phyloP scores from a whole-genome alignment of 768 basidiomycete genomes.

The Coprinopsis strossmayeri region DNA sequence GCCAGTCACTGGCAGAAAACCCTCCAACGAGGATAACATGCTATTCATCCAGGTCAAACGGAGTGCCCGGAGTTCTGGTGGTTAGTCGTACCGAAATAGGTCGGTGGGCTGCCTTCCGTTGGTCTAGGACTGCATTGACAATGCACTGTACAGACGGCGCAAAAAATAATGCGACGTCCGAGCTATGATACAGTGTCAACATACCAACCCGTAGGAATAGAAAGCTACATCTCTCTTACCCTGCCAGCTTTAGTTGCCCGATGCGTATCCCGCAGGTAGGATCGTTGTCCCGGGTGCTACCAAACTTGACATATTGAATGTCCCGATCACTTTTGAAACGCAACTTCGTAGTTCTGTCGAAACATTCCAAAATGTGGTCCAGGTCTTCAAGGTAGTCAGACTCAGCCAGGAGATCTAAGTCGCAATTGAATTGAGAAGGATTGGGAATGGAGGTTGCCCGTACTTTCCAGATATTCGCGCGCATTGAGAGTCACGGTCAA shows the following conservation, averaged over 20 bases:
- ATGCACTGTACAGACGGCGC: conserved; percentile 22
- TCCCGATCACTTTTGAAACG: conserved; percentile 33
- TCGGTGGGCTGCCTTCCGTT: conserved; percentile 7
- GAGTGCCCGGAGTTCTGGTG: no score
- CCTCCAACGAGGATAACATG: conserved; percentile 43
- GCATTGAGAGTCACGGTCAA: conserved; percentile 36
- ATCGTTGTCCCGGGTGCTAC: conserved; percentile 34
- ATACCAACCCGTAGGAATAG: background rate
- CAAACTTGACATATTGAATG: conserved; percentile 42
- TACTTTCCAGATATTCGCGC: conserved; percentile 27
- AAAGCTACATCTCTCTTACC: conserved; percentile 19
- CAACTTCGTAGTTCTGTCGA: conserved; percentile 43
- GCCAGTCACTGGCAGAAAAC: conserved; percentile 46
- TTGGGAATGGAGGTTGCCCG: background rate
- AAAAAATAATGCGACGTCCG: conserved; percentile 20
- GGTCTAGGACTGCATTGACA: conserved; percentile 15
- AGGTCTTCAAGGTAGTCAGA: conserved; percentile 36
- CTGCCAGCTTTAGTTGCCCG: conserved; percentile 38
- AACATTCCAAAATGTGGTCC: conserved; percentile 32
- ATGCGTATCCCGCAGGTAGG: conserved; percentile 30
- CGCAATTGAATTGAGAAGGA: background rate
- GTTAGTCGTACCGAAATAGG: conserved; percentile 13
- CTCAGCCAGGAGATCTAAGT: conserved; percentile 28
- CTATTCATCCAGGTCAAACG: conserved; percentile 19
- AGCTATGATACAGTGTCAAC: conserved; percentile 6